Percentiles rank a stretch among this genome's conserved stretches.
These are phyloP conservation scores for Lanmaoa rubissima DNA, from an alignment of 768 basidiomycete genomes.

Conservation along the genomic window DNA sequence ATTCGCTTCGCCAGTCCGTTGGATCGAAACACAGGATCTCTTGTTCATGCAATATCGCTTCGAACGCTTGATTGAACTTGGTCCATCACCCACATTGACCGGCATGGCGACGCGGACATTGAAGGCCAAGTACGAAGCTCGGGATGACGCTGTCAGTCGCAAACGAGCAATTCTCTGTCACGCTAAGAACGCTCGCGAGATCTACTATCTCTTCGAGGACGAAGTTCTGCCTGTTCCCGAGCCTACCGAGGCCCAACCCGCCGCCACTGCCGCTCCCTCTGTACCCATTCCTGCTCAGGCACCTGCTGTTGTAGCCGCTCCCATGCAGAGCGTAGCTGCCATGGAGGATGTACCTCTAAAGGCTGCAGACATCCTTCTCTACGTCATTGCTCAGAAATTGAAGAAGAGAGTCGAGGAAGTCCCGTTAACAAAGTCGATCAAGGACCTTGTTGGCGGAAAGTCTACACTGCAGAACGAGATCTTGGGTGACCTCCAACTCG, in stretches of 20 bases:
- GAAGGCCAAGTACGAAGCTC: conserved; percentile 89
- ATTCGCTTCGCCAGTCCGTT: conserved; percentile 96
- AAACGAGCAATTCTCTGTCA: conserved; percentile 85
- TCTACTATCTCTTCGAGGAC: conserved; percentile 97
- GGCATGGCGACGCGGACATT: conserved; percentile 91
- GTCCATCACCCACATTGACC: conserved; percentile 93
- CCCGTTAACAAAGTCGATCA: conserved; percentile 90
- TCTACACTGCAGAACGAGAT: conserved; percentile 99
- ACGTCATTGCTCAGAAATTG: conserved; percentile 95
- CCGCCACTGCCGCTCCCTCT: conserved; percentile 39
- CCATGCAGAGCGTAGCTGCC: conserved; percentile 62
- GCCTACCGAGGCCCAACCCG: conserved; percentile 32
- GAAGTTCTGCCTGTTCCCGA: conserved; percentile 43
- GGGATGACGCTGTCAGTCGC: conserved; percentile 81
- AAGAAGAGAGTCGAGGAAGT: conserved; percentile 94
- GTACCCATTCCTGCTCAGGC: conserved; percentile 41
- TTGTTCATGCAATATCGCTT: conserved; percentile 85
- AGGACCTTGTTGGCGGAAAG: conserved; percentile 97
- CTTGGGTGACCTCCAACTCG: conserved; percentile 92
- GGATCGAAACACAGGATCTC: conserved; percentile 98
- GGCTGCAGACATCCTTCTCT: conserved; percentile 81
- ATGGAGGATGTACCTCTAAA: conserved; percentile 92
- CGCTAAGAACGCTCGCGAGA: conserved; percentile 94
- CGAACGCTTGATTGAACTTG: conserved; percentile 93
- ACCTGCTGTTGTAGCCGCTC: conserved; percentile 42